phyloP scores from a whole-genome alignment of 2,329 filamentous ascomycete genomes.

The Madurella mycetomatis region DNA sequence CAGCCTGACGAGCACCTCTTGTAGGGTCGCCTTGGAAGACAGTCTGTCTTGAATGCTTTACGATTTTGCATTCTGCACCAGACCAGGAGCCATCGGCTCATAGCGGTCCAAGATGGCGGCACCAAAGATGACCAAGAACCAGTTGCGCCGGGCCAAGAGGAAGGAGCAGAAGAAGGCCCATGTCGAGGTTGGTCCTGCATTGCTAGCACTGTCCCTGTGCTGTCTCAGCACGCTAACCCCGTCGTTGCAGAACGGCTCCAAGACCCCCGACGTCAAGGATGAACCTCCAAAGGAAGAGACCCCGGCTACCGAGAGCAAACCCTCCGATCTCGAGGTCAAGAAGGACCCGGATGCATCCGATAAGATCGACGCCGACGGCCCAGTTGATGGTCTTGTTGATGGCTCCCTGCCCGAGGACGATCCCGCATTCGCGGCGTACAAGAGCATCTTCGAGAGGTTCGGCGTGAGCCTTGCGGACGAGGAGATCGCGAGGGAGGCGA shows the following conservation, averaged over 20 bases:
- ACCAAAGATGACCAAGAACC: constrained; percentile 85
- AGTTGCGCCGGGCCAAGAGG: constrained; percentile 87
- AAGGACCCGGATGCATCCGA: constrained; percentile 34
- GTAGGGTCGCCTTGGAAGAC: no score
- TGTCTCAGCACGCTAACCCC: constrained; percentile 2
- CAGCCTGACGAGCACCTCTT: not conserved
- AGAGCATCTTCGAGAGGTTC: constrained; percentile 77
- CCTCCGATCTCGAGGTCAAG: constrained; percentile 40
- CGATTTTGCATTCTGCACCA: not conserved
- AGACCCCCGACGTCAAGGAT: constrained; percentile 19
- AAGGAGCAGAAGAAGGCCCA: constrained; percentile 78
- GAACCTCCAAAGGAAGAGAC: constrained; percentile 20
- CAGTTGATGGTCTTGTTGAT: constrained; percentile 36
- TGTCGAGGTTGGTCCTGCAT: constrained; percentile 42
- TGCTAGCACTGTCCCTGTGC: not conserved
- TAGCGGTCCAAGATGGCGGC: constrained; percentile 49
- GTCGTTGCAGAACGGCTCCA: constrained; percentile 13
- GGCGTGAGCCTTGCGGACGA: constrained; percentile 61
- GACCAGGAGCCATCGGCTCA: constrained; percentile 15
- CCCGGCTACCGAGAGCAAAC: constrained; percentile 31
- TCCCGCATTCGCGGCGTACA: constrained; percentile 78
- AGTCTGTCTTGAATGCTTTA: not conserved
- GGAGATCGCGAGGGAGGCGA: constrained; percentile 58
- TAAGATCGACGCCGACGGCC: constrained; percentile 41
- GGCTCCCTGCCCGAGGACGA: constrained; percentile 59